Base-by-base conservation (phyloP, 306 rosid species). In the Quercus gilva region DNA sequence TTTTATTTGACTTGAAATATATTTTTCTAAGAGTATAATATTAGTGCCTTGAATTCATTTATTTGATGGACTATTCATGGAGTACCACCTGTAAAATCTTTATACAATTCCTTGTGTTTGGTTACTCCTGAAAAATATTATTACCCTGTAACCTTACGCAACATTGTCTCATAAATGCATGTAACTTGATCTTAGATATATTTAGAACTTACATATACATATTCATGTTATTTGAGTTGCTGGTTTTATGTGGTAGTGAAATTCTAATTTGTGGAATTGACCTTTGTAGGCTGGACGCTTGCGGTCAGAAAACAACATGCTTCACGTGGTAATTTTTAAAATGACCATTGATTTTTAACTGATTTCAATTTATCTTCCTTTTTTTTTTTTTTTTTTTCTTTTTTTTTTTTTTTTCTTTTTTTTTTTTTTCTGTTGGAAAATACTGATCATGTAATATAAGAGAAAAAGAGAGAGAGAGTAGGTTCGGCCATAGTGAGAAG, bases 281-380 rank as follows among this genome's bases (percentile, higher is more conserved):
- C 69, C 57, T 76, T 55, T 87, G 81, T 73, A 96, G 99, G 92
- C 84, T 82, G 94, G 87, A 76, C 86, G 85, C 55, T 74, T 90
- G 80, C 88, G 37, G 69, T 71, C 88, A 28, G 98, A 96, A 85
- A 91, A 87, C 80, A 86, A 76, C 76, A 77, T 96, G 65, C 94
- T 96, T 74, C 88, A 87, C 74, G 86, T 91, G 99, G 99, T 96
- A 91, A 87, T 78, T 73, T 74, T 74, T 60, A 51, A 51, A n/a
- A 35, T 56, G 29, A 20, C 45, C 18, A 8, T 29, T 63, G 55
- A 59, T 45, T 59, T 23, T 67, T 6, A 33, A 35, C 5, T 67
- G 17, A 31, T 67, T 18, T 6, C 52, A 33, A 31, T 5, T 35
- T 12, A 21, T 59, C 6, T 31, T 29, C 33, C 33, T 31, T 31